A percentile compares a stretch with the other conserved stretches of the same genome.
Evolutionary conservation across 2,329 filamentous ascomycete species (phyloP).

Genomic region (Talaromyces amestolkiae): DNA sequence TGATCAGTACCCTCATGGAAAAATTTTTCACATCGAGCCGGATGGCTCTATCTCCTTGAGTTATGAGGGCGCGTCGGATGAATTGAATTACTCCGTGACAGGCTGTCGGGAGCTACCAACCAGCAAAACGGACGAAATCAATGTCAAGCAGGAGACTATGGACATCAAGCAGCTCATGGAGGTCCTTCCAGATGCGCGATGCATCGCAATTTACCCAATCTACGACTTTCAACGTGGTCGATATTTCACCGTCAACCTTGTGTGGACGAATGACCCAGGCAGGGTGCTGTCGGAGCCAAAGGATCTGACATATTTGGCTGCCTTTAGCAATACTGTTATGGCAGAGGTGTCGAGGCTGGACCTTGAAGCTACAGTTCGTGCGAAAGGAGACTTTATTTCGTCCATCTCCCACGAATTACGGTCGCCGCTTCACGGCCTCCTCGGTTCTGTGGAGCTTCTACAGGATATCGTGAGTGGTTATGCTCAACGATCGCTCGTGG

Average conservation of each 20-base stretch:
- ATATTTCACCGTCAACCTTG: background rate
- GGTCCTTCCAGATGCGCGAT: conserved; percentile 27
- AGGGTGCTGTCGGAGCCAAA: conserved; percentile 12
- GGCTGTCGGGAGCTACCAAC: background rate
- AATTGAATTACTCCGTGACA: conserved; percentile 5
- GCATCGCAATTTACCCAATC: conserved; percentile 31
- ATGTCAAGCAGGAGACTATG: background rate
- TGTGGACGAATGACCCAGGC: background rate
- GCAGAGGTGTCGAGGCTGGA: conserved; percentile 33
- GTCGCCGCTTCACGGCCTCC: conserved; percentile 37
- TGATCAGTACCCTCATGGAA: conserved; percentile 28
- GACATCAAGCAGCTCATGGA: conserved; percentile 24
- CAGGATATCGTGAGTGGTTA: conserved; percentile 21
- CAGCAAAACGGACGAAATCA: background rate
- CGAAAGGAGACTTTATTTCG: conserved; percentile 35
- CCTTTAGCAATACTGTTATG: conserved; percentile 37
- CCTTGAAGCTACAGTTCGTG: conserved; percentile 30
- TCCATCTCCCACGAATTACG: conserved; percentile 38
- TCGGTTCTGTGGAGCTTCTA: conserved; percentile 33
- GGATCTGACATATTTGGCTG: conserved; percentile 31
- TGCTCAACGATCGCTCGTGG: conserved; percentile 31
- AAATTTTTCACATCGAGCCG: conserved; percentile 29
- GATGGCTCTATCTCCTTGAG: conserved; percentile 28
- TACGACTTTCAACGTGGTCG: conserved; percentile 30
- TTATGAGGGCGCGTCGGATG: conserved; percentile 15